Evolutionary conservation across 257 asterid species (phyloP).

Genomic region (Nicotiana obtusifolia): DNA sequence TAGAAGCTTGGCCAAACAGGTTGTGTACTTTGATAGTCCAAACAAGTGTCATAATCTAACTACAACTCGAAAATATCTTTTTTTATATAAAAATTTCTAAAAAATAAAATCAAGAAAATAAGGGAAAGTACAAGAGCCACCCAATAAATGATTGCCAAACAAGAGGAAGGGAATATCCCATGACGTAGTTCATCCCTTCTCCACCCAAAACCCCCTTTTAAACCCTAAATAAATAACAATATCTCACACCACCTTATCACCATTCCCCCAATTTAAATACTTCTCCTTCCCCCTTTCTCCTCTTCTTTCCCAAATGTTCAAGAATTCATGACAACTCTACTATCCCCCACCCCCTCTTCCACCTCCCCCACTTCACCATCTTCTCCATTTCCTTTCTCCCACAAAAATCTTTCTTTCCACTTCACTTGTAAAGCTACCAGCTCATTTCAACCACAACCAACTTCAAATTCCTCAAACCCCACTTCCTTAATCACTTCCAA

Average conservation of each 20-base stretch:
- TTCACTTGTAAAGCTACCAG: constrained; percentile 26
- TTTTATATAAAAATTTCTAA: not conserved
- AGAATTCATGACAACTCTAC: constrained; percentile 47
- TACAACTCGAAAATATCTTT: not conserved
- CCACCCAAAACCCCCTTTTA: constrained; percentile 41
- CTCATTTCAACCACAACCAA: constrained; percentile 30
- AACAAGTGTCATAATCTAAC: not conserved
- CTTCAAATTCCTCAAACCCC: constrained; percentile 32
- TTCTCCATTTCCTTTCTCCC: constrained; percentile 22
- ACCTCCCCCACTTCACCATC: constrained; percentile 11
- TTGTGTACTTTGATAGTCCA: too few species aligned
- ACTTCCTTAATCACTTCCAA: constrained; percentile 21
- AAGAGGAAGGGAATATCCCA: constrained; percentile 17
- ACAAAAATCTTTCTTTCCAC: constrained; percentile 18
- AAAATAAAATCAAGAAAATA: not conserved
- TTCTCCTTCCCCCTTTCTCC: not conserved
- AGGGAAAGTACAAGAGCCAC: constrained; percentile 1
- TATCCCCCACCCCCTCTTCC: constrained; percentile 9
- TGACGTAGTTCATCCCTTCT: constrained; percentile 43
- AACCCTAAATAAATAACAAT: not conserved
- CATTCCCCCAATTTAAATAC: not conserved
- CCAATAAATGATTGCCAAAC: not conserved
- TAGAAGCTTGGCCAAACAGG: too few species aligned
- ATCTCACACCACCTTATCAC: not conserved
- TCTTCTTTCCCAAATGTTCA: constrained; percentile 33